Percentiles rank a stretch among this genome's conserved stretches.
Evolutionary conservation across 1,284 basidiomycete species (phyloP).

Genomic region (Trametes sp.): DNA sequence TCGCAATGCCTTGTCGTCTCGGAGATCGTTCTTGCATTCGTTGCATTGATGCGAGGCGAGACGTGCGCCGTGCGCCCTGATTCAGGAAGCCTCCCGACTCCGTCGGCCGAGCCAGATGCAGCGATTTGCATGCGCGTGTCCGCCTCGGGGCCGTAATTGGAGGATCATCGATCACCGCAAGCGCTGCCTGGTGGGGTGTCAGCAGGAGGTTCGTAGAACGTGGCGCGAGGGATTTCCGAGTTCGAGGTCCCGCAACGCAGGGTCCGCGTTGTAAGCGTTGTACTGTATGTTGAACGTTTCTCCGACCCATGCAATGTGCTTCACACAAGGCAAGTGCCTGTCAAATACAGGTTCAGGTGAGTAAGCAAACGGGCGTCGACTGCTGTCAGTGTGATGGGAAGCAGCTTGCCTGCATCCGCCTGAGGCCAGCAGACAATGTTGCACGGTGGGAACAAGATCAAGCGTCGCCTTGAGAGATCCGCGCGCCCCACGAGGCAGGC

Average conservation of each 20-base stretch:
- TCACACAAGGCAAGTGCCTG: too few relatives aligned
- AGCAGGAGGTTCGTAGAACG: neutral
- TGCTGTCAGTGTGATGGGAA: too few relatives aligned
- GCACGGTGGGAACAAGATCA: neutral
- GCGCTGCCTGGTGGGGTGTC: neutral
- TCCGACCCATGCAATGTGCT: too few relatives aligned
- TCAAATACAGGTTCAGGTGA: too few relatives aligned
- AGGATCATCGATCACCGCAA: neutral
- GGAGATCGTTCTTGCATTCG: neutral
- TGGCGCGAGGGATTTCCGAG: neutral
- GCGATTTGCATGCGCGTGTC: neutral
- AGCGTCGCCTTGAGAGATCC: neutral
- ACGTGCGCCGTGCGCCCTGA: neutral
- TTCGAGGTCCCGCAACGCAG: too few relatives aligned
- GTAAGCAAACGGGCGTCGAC: too few relatives aligned
- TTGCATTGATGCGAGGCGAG: neutral
- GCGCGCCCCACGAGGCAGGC: slow-evolving; percentile 14
- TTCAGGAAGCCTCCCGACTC: neutral
- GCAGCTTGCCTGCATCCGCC: too few relatives aligned
- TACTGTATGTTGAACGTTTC: too few relatives aligned
- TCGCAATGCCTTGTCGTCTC: too few relatives aligned
- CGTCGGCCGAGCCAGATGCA: neutral
- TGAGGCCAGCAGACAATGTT: too few relatives aligned
- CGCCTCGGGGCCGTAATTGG: neutral
- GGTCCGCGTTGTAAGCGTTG: too few relatives aligned